Percentiles rank a stretch among this genome's conserved stretches.
phyloP scores from a whole-genome alignment of 352 stramenopile genomes.

The Pythium volutum region DNA sequence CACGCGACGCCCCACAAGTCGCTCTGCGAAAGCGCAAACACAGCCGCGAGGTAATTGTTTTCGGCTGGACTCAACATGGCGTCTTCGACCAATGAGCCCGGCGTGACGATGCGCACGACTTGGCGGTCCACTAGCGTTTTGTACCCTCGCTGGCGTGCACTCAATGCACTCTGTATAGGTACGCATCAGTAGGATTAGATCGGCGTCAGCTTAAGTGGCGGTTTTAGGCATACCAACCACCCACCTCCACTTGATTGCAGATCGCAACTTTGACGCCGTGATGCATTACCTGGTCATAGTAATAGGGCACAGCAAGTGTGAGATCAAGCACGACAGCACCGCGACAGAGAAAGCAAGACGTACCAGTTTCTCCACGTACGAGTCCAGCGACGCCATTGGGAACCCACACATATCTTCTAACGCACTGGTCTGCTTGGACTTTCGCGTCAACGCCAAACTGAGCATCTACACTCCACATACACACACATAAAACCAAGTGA shows the following conservation, averaged over 20 bases:
- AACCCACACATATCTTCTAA: constrained; percentile 80
- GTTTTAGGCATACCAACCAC: background rate
- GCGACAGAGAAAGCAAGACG: constrained; percentile 5
- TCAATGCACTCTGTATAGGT: constrained; percentile 37
- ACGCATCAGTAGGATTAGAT: background rate
- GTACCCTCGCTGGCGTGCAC: constrained; percentile 50
- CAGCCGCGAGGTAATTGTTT: constrained; percentile 74
- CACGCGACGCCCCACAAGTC: constrained; percentile 57
- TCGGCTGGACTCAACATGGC: constrained; percentile 72
- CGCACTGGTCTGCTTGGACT: constrained; percentile 51
- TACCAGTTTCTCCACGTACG: constrained; percentile 81
- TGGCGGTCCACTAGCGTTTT: constrained; percentile 68
- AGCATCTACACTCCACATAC: constrained; percentile 39
- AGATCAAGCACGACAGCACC: background rate
- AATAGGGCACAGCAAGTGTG: background rate
- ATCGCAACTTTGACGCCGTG: constrained; percentile 82
- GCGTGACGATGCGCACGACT: constrained; percentile 74
- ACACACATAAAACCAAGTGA: background rate
- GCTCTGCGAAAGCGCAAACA: constrained; percentile 30
- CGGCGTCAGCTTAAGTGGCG: too few relatives aligned
- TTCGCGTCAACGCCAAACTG: constrained; percentile 66
- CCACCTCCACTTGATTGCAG: constrained; percentile 78
- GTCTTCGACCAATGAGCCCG: constrained; percentile 71
- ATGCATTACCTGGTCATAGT: constrained; percentile 59
- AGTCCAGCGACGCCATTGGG: constrained; percentile 62